These are phyloP conservation scores for Parasitella parasitica DNA, from an alignment of 371 early-diverging fungal genomes.

Conservation along the genomic window DNA sequence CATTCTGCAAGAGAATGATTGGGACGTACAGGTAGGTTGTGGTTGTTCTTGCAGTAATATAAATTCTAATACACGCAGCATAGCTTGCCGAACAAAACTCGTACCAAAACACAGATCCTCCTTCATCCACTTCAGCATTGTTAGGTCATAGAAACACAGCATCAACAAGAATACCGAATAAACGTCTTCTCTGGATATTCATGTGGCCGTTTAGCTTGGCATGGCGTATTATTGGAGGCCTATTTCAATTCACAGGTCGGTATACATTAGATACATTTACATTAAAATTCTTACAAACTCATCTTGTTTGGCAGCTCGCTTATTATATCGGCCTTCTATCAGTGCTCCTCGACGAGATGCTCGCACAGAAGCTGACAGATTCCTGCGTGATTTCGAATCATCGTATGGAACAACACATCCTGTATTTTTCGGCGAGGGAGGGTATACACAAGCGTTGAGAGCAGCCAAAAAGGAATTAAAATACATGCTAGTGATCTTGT, in stretches of 20 bases:
- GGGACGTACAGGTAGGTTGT: conserved; percentile 27
- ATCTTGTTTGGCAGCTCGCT: conserved; percentile 22
- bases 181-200: conserved; percentile 35
- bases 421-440: conserved; percentile 71
- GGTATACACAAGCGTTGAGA: conserved; percentile 70
- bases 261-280: background rate
- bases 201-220: conserved; percentile 60
- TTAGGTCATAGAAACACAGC: conserved; percentile 6
- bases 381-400: conserved; percentile 67
- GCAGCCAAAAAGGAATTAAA: conserved; percentile 71
- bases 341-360: conserved; percentile 46
- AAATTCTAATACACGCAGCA: background rate
- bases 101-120: background rate
- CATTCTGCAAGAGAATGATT: conserved; percentile 19
- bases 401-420: conserved; percentile 72
- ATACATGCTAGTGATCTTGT: conserved; percentile 70
- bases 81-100: background rate
- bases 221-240: conserved; percentile 51
- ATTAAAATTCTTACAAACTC: no score
- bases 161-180: background rate
- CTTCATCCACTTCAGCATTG: conserved; percentile 23
- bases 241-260: conserved; percentile 52
- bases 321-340: conserved; percentile 48
- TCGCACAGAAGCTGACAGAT: conserved; percentile 63
- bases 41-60: no score